Base-by-base conservation (phyloP, 306 rosid species). In the Trifolium fragiferum region DNA sequence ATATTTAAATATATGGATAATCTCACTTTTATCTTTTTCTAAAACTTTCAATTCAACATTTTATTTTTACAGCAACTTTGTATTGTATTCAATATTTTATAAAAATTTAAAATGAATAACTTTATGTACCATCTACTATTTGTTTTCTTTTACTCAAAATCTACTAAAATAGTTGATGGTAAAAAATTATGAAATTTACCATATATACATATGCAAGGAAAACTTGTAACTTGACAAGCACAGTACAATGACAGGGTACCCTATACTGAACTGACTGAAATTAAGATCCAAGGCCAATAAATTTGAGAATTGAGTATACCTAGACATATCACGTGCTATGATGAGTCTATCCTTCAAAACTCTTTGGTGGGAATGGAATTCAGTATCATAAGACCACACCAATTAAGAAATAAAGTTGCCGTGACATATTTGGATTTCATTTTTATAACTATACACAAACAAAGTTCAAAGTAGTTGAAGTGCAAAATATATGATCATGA, bases 311-410 rank as follows among this genome's bases (percentile, higher is more conserved):
- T 60, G 21, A 14, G 66, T 60, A 60, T 60, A 60, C 6, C 19
- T 14, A 25, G 37, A 14, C 18, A 58, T 59, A 59, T 60, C 66
- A 60, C 66, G 41, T 60, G 66, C 8, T 60, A 30, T 60, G 66
- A 14, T 30, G 11, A 30, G 2, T 59, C 18, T 59, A 12, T 58
- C 4, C 37, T 21, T 55, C 35, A 21, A 55, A 21, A 55, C 62
- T 21, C 62, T 55, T 58, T 7, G 57, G 16, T 50, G 10, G 23
- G 21, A 50, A 50, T 50, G 18, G 20, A 18, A 54, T 60, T 30
- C 21, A 60, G 66, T 60, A 14, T 30, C 66, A 60, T 60, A 60
- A 59, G 41, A 60, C 66, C 13, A 13, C 11, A 60, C 66, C 66
- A 60, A 30, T 27, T 27, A 27, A 59, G 66, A 27, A 59, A 59